Percentiles rank a stretch among this genome's conserved stretches.
These are phyloP conservation scores for Wickerhamiella alocasiicola DNA, from an alignment of 805 yeast genomes.

Conservation along the genomic window DNA sequence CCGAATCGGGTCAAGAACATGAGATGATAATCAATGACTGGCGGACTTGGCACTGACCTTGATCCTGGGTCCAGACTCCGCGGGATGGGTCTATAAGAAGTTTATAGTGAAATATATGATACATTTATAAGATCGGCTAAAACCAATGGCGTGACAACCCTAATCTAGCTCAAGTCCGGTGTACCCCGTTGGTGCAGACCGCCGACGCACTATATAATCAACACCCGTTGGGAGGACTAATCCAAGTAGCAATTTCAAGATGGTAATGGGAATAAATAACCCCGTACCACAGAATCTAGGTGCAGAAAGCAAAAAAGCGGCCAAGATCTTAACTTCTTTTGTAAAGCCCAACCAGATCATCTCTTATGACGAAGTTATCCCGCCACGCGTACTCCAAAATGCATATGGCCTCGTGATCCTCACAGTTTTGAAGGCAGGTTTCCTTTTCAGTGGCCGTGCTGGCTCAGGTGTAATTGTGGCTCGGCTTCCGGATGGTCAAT, in stretches of 20 bases:
- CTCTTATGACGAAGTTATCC: conserved; percentile 78
- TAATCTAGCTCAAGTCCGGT: no score
- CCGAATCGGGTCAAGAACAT: no score
- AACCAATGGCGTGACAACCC: no score
- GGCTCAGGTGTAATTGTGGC: conserved; percentile 96
- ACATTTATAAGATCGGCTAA: no score
- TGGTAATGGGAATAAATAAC: conserved; percentile 70
- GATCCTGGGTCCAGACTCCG: no score
- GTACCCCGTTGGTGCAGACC: no score
- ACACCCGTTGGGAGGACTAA: no score
- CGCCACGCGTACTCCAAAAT: conserved; percentile 71
- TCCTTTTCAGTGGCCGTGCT: conserved; percentile 89
- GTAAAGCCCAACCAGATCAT: conserved; percentile 88
- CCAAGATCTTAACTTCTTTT: conserved; percentile 77
- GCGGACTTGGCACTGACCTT: no score
- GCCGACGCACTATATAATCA: no score
- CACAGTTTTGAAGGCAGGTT: conserved; percentile 95
- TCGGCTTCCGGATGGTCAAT: conserved; percentile 81
- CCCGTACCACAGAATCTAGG: conserved; percentile 86
- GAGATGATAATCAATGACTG: no score
- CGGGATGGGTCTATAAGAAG: no score
- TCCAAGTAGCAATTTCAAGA: background rate
- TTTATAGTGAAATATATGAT: no score
- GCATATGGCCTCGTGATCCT: conserved; percentile 89
- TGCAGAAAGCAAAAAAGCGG: conserved; percentile 87